Percentiles rank a stretch among this genome's conserved stretches.
Evolutionary conservation across 495 filamentous ascomycete genomes (phyloP).

Genomic region (Penicillium diatomitis): DNA sequence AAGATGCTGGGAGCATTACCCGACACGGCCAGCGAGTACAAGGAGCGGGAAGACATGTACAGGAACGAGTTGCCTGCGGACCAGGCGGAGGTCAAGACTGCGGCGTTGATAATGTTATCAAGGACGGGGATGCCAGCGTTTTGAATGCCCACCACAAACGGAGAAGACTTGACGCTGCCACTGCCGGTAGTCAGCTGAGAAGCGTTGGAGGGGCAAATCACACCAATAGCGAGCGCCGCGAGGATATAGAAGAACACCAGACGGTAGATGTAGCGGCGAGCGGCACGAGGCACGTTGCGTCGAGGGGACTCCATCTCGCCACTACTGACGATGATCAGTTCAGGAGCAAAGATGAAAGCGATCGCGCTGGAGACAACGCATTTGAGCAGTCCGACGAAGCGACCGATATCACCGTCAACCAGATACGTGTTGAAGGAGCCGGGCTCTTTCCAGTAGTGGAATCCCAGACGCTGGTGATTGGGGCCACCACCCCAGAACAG

Average conservation of each 20-base stretch:
- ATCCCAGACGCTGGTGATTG: conserved; percentile 54
- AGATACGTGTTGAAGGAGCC: conserved; percentile 49
- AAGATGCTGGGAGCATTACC: conserved; percentile 41
- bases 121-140: conserved; percentile 58
- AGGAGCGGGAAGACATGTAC: conserved; percentile 67
- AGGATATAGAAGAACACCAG: conserved; percentile 74
- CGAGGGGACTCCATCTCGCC: conserved; percentile 70
- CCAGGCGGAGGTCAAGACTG: conserved; percentile 60
- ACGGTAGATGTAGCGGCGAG: conserved; percentile 75
- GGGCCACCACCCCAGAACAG: conserved; percentile 62
- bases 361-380: conserved; percentile 42
- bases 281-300: conserved; percentile 67
- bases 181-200: conserved; percentile 41
- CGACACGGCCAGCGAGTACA: conserved; percentile 46
- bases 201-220: conserved; percentile 46
- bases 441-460: conserved; percentile 64
- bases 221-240: conserved; percentile 47
- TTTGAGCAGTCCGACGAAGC: conserved; percentile 35
- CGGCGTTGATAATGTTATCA: conserved; percentile 68
- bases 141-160: conserved; percentile 52
- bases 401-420: conserved; percentile 23
- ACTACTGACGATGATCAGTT: conserved; percentile 46
- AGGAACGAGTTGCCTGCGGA: conserved; percentile 72
- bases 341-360: conserved; percentile 48
- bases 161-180: conserved; percentile 40